phyloP scores from a whole-genome alignment of 2,329 filamentous ascomycete genomes.

The Mollisiaceae sp. region DNA sequence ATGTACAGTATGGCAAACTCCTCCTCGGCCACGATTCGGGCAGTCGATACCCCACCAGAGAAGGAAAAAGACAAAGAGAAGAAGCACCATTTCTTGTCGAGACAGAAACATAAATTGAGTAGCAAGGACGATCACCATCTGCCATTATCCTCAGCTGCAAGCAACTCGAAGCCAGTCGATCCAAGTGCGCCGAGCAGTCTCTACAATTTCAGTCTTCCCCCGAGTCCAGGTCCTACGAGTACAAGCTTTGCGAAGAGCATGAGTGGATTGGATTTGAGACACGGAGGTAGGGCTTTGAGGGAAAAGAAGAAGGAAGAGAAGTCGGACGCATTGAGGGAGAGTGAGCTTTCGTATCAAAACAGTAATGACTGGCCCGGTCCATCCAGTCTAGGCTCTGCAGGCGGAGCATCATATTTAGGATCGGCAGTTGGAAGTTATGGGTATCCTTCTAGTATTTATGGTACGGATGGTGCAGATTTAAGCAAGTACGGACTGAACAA shows the following conservation, averaged over 20 bases:
- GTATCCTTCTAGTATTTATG: constrained; percentile 48
- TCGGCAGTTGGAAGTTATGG: constrained; percentile 30
- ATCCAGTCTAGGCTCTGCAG: constrained; percentile 54
- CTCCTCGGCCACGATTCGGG: constrained; percentile 77
- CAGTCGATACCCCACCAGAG: constrained; percentile 54
- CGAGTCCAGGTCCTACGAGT: constrained; percentile 69
- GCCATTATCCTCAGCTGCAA: constrained; percentile 75
- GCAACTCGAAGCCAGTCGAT: constrained; percentile 77
- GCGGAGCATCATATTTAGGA: constrained; percentile 46
- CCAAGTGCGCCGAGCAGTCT: constrained; percentile 76
- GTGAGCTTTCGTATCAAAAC: constrained; percentile 41
- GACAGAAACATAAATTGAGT: constrained; percentile 78
- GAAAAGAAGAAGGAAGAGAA: constrained; percentile 83
- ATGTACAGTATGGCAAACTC: constrained; percentile 79
- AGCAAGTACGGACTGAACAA: constrained; percentile 69
- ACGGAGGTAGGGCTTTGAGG: constrained; percentile 75
- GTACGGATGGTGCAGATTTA: constrained; percentile 58
- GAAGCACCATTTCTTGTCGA: constrained; percentile 79
- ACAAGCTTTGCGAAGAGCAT: constrained; percentile 80
- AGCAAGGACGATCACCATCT: constrained; percentile 75
- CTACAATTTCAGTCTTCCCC: constrained; percentile 78
- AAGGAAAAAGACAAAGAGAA: constrained; percentile 67
- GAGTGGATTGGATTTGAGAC: constrained; percentile 77
- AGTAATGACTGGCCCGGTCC: constrained; percentile 56
- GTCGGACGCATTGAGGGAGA: constrained; percentile 42